Evolutionary conservation across 768 basidiomycete species (phyloP).

Genomic region (Tulasnella sp.): DNA sequence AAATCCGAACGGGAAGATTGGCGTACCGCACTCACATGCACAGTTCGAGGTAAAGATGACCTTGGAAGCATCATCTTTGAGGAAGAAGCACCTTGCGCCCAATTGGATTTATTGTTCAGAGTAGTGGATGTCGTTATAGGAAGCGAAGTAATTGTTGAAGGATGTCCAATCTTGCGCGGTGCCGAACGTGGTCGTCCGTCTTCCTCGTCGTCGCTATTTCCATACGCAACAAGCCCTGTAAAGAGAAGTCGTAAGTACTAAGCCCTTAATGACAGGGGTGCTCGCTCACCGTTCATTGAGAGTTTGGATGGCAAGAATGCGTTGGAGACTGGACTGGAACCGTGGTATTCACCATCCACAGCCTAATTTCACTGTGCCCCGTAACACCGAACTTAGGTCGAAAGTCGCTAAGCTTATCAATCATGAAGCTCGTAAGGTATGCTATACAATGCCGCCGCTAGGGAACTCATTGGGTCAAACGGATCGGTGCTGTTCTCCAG

Average conservation of each 20-base stretch:
- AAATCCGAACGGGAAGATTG: slow-evolving; percentile 1
- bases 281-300: slow-evolving; percentile 1
- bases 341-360: not conserved
- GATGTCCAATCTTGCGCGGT: not conserved
- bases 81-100: not conserved
- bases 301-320: not conserved
- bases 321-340: not conserved
- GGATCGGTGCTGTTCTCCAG: no score
- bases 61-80: not conserved
- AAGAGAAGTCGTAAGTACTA: not conserved
- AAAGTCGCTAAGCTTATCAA: not conserved
- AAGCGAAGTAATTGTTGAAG: not conserved
- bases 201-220: slow-evolving; percentile 12
- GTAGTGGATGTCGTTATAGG: not conserved
- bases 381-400: slow-evolving; percentile 1
- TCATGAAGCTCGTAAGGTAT: slow-evolving; percentile 15
- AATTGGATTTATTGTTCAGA: not conserved
- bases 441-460: not conserved
- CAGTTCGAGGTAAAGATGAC: not conserved
- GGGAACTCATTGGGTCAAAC: no score
- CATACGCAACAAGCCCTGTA: not conserved
- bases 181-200: not conserved
- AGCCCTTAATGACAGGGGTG: not conserved
- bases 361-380: not conserved
- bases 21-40: slow-evolving; percentile 9